These are phyloP conservation scores for Jacaranda copaia DNA, from an alignment of 257 asterid species.

Conservation along the genomic window DNA sequence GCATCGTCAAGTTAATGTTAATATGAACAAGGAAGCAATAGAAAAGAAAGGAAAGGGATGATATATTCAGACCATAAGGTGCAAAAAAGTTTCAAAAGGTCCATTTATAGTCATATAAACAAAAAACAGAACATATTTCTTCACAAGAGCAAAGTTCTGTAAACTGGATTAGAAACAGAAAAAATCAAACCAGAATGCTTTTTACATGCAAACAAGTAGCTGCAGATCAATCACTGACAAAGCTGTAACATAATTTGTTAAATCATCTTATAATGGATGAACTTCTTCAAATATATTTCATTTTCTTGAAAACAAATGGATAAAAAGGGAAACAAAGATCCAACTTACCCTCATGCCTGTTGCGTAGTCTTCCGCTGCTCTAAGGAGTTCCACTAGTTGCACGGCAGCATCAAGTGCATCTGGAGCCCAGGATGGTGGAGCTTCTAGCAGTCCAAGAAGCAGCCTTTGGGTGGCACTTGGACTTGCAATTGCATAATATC, in stretches of 20 bases:
- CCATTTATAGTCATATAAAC: background rate
- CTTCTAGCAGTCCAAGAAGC: conserved; percentile 88
- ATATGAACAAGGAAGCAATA: too few relatives aligned
- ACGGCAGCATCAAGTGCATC: conserved; percentile 96
- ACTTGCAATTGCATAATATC: conserved; percentile 87
- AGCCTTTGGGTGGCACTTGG: conserved; percentile 91
- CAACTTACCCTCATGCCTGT: conserved; percentile 70
- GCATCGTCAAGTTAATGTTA: too few relatives aligned
- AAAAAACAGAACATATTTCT: background rate
- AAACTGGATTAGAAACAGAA: background rate
- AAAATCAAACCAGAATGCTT: background rate
- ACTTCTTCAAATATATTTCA: background rate
- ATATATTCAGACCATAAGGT: background rate
- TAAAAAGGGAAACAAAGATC: conserved; percentile 17
- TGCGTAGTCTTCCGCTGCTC: conserved; percentile 88
- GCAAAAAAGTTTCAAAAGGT: background rate
- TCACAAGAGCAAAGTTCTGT: background rate
- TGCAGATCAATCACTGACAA: background rate
- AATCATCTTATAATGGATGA: background rate
- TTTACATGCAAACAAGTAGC: background rate
- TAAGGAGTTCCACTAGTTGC: conserved; percentile 88
- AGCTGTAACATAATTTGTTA: background rate
- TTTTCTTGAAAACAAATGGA: conserved; percentile 8
- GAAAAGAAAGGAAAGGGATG: too few relatives aligned
- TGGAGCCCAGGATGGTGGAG: conserved; percentile 96